These are phyloP conservation scores for Pseudopithomyces chartarum DNA, from an alignment of 2,329 filamentous ascomycete species.

Conservation along the genomic window DNA sequence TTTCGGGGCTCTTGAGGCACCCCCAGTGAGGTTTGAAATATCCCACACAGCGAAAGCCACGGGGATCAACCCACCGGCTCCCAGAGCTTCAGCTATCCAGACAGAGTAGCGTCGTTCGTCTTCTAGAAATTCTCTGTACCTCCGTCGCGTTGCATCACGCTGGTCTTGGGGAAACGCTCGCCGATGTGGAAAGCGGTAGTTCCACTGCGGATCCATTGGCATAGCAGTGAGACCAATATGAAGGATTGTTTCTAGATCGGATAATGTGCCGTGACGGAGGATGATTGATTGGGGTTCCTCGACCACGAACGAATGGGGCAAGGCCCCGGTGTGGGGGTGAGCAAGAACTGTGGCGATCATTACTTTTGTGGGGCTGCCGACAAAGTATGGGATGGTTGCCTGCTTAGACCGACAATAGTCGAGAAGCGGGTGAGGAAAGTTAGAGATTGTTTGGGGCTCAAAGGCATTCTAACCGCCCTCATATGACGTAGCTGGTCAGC, in stretches of 20 bases:
- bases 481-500: neutral
- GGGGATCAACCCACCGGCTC: neutral
- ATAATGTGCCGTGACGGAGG: neutral
- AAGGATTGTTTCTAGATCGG: constrained; percentile 11
- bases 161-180: constrained; percentile 7
- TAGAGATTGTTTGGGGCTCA: neutral
- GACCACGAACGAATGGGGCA: neutral
- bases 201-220: constrained; percentile 16
- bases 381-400: neutral
- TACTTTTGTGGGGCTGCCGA: neutral
- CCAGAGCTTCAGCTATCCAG: constrained; percentile 6
- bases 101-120: constrained; percentile 6
- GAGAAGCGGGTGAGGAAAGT: neutral
- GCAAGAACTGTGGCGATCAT: neutral
- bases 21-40: neutral
- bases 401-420: neutral
- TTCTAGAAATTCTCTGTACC: constrained; percentile 13
- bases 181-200: constrained; percentile 15
- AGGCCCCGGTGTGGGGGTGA: neutral
- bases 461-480: neutral
- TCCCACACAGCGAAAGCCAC: constrained; percentile 17
- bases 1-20: neutral
- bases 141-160: constrained; percentile 3
- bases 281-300: neutral
- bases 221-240: constrained; percentile 14